Conservation (phyloP, 2,329 filamentous ascomycete genomes). For the Pestalotiopsis sp. region DNA sequence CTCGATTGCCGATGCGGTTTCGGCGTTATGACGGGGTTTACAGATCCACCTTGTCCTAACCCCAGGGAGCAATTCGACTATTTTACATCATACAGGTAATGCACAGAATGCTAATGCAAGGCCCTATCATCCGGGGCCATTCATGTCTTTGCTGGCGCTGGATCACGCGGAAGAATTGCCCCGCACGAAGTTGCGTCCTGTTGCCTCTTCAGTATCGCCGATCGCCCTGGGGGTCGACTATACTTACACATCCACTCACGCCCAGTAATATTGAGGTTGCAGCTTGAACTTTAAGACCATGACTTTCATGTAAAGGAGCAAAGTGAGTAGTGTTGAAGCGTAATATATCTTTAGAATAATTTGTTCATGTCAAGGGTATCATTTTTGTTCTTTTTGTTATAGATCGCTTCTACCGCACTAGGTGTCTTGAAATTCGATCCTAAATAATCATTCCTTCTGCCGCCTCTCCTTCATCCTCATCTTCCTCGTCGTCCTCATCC, state of each 20-base stretch:
- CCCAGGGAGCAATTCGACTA: background rate
- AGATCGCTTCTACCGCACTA: background rate
- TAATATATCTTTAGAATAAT: too few species aligned
- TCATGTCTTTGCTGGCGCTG: too few species aligned
- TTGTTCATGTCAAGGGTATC: too few species aligned
- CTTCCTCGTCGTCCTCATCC: conserved; percentile 67
- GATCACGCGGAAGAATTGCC: too few species aligned
- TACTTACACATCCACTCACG: too few species aligned
- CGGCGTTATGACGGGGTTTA: conserved; percentile 4
- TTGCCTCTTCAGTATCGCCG: too few species aligned
- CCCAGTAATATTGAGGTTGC: too few species aligned
- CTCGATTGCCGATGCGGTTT: background rate
- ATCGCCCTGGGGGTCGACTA: too few species aligned
- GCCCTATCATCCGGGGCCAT: background rate
- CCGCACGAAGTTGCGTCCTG: too few species aligned
- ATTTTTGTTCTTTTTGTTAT: background rate
- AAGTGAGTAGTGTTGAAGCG: too few species aligned
- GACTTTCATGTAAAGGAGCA: too few species aligned
- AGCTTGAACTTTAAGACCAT: too few species aligned
- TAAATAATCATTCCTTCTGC: conserved; percentile 29
- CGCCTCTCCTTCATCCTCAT: conserved; percentile 33
- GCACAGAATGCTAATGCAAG: background rate
- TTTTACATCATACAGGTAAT: background rate
- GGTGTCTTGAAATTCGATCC: background rate
- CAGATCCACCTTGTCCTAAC: background rate